Evolutionary conservation across 495 filamentous ascomycete species (phyloP), one percentile per base, ranked within the genome.

Genomic region (Xylaria venustula): DNA sequence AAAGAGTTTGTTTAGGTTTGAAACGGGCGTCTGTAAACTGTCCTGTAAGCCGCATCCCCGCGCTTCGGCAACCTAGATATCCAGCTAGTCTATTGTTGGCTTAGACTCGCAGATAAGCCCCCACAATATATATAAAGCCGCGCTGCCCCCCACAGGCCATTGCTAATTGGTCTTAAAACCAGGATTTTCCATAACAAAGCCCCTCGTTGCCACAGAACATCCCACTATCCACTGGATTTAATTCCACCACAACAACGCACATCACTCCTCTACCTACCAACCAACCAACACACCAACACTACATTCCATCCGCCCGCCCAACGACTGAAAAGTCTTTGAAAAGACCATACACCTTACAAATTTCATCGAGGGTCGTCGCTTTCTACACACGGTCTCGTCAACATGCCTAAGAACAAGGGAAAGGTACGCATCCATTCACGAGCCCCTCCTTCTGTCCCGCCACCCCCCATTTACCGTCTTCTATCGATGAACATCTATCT

Each of bases 361-460:
- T 25, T 22, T 23, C 14, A 46, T 14, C 23, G 36, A 26, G n/a
- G 45, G 11, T 14, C 41, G 2, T 26, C 9, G 17, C 25, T 20
- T 34, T 32, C 40, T 25, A 45, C 53, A 45, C 11, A 1, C 15
- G 23, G 12, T 15, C 58, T 41, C 22, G 61, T 30, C 83, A 85
- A 76, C 64, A 96, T 96, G 92, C 92, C 92, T 72, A 96, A 96
- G 91, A 96, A 96, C 73, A 96, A 96, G 88, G 92, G 92, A 88
- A 96, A 96, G 78, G 92, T 95, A 86, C 70, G 87, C 73, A 9
- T 54, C 45, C 22, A 51, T 55, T 17, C 19, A 12, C 45, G 9
- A 17, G 22, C 62, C 56, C 7, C 49, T 41, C 44, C 34, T 54
- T 58, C 61, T 64, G 58, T 65, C 66, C 68, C 67, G 64, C 69